Percentiles rank a stretch among this genome's conserved stretches.
phyloP scores from a whole-genome alignment of 768 basidiomycete genomes.

The Mycena metata region DNA sequence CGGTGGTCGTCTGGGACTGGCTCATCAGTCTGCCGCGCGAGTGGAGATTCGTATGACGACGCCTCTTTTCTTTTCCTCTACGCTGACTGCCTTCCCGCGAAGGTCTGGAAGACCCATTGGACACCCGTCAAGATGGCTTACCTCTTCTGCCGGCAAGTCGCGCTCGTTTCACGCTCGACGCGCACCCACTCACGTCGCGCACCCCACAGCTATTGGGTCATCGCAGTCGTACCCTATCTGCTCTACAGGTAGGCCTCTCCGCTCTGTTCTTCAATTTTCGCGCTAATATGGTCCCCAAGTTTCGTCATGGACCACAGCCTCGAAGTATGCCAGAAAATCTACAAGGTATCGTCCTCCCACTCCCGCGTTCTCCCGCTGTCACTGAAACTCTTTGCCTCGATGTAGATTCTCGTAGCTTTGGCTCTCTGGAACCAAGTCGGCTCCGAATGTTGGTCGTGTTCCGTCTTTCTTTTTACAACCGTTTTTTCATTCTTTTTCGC shows the following conservation, averaged over 20 bases:
- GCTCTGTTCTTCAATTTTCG: too few relatives aligned
- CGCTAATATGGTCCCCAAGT: not conserved
- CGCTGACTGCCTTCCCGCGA: constrained; percentile 38
- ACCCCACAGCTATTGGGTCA: constrained; percentile 80
- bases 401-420: constrained; percentile 81
- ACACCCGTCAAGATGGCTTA: constrained; percentile 88
- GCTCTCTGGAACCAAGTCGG: constrained; percentile 93
- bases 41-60: constrained; percentile 74
- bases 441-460: constrained; percentile 68
- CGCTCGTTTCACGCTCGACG: constrained; percentile 36
- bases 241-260: constrained; percentile 61
- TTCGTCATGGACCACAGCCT: constrained; percentile 78
- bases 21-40: constrained; percentile 82
- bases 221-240: constrained; percentile 82
- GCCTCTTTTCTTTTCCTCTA: constrained; percentile 29
- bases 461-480: constrained; percentile 23
- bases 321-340: constrained; percentile 78
- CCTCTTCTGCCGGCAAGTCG: constrained; percentile 82
- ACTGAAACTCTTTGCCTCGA: constrained; percentile 14
- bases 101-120: constrained; percentile 90
- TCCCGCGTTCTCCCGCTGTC: constrained; percentile 19
- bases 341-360: constrained; percentile 60
- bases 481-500: constrained; percentile 38
- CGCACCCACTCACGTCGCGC: constrained; percentile 28
- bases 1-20: constrained; percentile 90